Percentiles rank a stretch among this genome's conserved stretches.
These are phyloP conservation scores for Ceratobasidium sp. DNA, from an alignment of 1,284 basidiomycete genomes.

Conservation along the genomic window DNA sequence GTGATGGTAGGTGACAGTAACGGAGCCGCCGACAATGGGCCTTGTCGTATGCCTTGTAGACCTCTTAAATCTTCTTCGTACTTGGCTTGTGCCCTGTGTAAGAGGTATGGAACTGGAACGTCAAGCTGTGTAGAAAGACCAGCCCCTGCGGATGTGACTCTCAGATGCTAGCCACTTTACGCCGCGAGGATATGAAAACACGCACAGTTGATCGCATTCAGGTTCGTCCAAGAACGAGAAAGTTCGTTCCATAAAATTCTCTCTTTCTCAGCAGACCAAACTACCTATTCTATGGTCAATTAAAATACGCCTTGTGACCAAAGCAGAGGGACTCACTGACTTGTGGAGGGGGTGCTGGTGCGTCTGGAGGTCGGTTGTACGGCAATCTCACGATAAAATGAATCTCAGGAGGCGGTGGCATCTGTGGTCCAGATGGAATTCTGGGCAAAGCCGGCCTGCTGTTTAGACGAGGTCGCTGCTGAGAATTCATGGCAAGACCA, in stretches of 20 bases:
- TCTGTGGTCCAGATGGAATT: slow-evolving; percentile 8
- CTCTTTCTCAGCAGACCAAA: slow-evolving; percentile 83
- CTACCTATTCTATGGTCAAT: slow-evolving; percentile 60
- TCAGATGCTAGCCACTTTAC: background rate
- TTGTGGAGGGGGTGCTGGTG: slow-evolving; percentile 68
- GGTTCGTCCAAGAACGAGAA: slow-evolving; percentile 72
- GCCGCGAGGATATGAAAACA: background rate
- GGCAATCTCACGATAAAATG: slow-evolving; percentile 80
- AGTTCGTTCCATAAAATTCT: slow-evolving; percentile 85
- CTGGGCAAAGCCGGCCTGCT: slow-evolving; percentile 14
- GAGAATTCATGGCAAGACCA: slow-evolving; percentile 11
- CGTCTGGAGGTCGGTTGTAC: slow-evolving; percentile 72
- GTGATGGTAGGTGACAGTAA: background rate
- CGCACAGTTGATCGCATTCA: slow-evolving; percentile 73
- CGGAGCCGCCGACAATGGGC: slow-evolving; percentile 45
- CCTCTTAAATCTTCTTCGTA: slow-evolving; percentile 84
- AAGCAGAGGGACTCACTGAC: slow-evolving; percentile 58
- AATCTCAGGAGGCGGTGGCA: slow-evolving; percentile 54
- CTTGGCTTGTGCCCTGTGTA: slow-evolving; percentile 79
- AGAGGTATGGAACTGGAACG: slow-evolving; percentile 80
- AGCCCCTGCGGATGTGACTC: slow-evolving; percentile 67
- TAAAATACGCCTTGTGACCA: slow-evolving; percentile 24
- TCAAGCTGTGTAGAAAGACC: slow-evolving; percentile 78
- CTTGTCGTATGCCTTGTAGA: slow-evolving; percentile 72
- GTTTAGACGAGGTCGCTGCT: slow-evolving; percentile 26